A percentile compares a stretch with the other conserved stretches of the same genome.
Evolutionary conservation across 768 basidiomycete genomes (phyloP).

Genomic region (Boletus subcaerulescens): DNA sequence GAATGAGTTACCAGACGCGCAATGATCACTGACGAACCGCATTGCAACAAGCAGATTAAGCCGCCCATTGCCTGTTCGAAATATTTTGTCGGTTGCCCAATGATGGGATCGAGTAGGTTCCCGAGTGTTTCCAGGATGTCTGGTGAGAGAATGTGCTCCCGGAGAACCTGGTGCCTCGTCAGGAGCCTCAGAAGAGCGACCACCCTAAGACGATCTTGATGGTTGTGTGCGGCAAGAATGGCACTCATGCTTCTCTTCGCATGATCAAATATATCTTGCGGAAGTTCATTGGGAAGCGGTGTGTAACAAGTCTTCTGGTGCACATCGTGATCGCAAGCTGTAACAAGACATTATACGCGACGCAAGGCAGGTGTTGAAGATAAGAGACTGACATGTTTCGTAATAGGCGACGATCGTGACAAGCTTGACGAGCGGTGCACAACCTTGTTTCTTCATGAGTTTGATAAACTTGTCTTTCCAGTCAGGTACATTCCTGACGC

Average conservation of each 20-base stretch:
- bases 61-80: constrained; percentile 24
- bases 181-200: constrained; percentile 20
- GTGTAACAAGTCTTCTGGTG: background rate
- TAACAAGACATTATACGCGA: background rate
- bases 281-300: background rate
- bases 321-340: constrained; percentile 6
- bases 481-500: constrained; percentile 11
- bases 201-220: constrained; percentile 19
- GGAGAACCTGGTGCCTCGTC: constrained; percentile 14
- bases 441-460: constrained; percentile 11
- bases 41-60: constrained; percentile 16
- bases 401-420: constrained; percentile 23
- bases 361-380: background rate
- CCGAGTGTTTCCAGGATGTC: constrained; percentile 14
- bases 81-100: background rate
- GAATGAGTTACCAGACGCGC: background rate
- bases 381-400: constrained; percentile 14
- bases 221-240: constrained; percentile 12
- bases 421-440: constrained; percentile 16
- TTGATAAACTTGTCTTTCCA: constrained; percentile 11
- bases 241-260: constrained; percentile 13
- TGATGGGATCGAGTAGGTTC: constrained; percentile 9
- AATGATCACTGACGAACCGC: constrained; percentile 8
- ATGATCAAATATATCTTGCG: constrained; percentile 1
- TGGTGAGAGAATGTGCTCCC: constrained; percentile 11